Percentiles rank a stretch among this genome's conserved stretches.
phyloP scores from a whole-genome alignment of 1,139 yeast genomes.

The Lodderomyces orthopsilosis region DNA sequence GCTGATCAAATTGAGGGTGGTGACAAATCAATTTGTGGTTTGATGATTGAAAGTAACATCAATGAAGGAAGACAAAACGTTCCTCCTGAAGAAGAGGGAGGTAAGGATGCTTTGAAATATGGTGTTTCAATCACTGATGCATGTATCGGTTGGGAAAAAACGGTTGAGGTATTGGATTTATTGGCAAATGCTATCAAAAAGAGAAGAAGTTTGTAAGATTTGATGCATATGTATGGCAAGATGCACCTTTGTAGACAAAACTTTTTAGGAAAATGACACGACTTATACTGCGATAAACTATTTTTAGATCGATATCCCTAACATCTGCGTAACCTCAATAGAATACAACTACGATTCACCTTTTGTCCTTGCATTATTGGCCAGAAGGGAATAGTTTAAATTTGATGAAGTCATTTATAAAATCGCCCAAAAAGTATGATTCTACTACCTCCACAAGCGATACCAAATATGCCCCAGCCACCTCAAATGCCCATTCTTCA shows the following conservation, averaged over 20 bases:
- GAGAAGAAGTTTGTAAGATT: constrained; percentile 52
- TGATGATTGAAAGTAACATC: constrained; percentile 94
- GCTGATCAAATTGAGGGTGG: constrained; percentile 82
- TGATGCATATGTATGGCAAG: neutral
- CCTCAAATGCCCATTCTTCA: constrained; percentile 5
- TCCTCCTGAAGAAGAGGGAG: constrained; percentile 55
- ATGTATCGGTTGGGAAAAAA: constrained; percentile 90
- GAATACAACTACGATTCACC: neutral
- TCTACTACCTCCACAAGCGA: constrained; percentile 13
- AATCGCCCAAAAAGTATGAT: constrained; percentile 37
- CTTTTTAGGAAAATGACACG: neutral
- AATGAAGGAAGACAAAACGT: constrained; percentile 89
- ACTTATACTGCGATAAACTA: constrained; percentile 1
- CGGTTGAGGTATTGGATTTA: constrained; percentile 73
- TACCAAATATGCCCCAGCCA: constrained; percentile 1
- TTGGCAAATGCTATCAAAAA: constrained; percentile 78
- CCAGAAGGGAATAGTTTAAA: neutral
- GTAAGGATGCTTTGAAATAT: constrained; percentile 70
- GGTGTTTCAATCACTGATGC: constrained; percentile 98
- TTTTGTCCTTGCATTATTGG: neutral
- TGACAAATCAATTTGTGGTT: constrained; percentile 78
- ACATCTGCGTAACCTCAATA: neutral
- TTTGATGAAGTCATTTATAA: constrained; percentile 47
- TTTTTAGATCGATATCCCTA: neutral
- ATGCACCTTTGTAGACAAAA: neutral